Conservation (phyloP, 139 green algal genomes). For the Bryopsis sp. region DNA sequence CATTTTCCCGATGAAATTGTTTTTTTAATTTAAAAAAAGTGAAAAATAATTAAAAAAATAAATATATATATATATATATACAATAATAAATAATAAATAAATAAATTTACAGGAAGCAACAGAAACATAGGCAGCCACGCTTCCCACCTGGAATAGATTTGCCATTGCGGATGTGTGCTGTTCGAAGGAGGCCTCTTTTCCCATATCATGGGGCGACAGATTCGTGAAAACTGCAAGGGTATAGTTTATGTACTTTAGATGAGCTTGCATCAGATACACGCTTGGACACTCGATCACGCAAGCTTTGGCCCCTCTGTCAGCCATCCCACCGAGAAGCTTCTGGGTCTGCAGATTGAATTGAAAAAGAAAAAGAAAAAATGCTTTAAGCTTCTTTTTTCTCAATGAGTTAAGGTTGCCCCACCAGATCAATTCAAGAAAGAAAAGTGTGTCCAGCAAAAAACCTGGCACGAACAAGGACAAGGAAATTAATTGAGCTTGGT, state of each 20-base stretch:
- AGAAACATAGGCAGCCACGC: too few relatives aligned
- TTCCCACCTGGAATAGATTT: background rate
- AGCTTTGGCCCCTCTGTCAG: slow-evolving; percentile 61
- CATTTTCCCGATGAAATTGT: too few relatives aligned
- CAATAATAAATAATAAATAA: too few relatives aligned
- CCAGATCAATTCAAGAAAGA: too few relatives aligned
- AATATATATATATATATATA: too few relatives aligned
- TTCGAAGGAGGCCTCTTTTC: slow-evolving; percentile 18
- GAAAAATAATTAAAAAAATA: too few relatives aligned
- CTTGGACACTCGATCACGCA: slow-evolving; percentile 55
- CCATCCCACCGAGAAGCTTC: slow-evolving; percentile 70
- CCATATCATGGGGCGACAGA: slow-evolving; percentile 37
- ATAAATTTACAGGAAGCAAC: too few relatives aligned
- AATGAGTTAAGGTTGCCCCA: too few relatives aligned
- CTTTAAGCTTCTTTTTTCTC: too few relatives aligned
- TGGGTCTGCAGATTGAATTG: slow-evolving; percentile 55
- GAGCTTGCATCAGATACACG: slow-evolving; percentile 21
- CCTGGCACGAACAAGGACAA: background rate
- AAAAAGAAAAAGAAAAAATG: too few relatives aligned
- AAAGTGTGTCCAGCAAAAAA: background rate
- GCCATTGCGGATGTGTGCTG: slow-evolving; percentile 11
- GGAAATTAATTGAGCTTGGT: background rate
- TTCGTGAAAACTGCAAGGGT: slow-evolving; percentile 79
- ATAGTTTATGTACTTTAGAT: slow-evolving; percentile 40
- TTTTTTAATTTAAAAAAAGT: too few relatives aligned